Base-by-base conservation (phyloP, 2,329 filamentous ascomycete species). In the Aspergillus uvarum region DNA sequence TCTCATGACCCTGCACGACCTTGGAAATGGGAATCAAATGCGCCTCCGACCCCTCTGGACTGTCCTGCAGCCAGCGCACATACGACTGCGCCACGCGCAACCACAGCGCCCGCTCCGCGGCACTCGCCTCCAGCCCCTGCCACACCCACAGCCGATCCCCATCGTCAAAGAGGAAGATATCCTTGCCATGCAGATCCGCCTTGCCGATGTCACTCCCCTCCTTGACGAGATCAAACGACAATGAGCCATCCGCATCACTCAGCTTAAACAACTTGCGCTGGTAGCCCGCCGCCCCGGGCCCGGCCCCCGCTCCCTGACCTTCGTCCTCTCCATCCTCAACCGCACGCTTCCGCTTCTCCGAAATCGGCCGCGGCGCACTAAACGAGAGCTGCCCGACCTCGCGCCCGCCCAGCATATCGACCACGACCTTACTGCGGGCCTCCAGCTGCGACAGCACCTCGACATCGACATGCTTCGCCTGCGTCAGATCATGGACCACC, bases 401-500 rank as follows among this genome's bases (percentile, higher is more conserved):
- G 31, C 76, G 73, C 16, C 81, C 84, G 10, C 81, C 84, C 1
- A 87, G 80, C 60, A 88, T 74, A 51, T 82, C 80, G n/a, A 87
- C 78, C 2, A 89, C 73, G 14, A 84, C 78, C 22, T 81, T 81
- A 2, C 70, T 72, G 19, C 72, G 62, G 2, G 70, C 63, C 63
- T 89, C 87, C 0, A 79, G 74, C 69, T 89, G 86, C 0, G 85
- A 80, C 5, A 89, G 70, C 8, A 90, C 87, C 70, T 89, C 86
- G 26, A 89, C 85, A 56, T 89, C 85, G 49, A 84, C 70, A 63
- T 87, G 72, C 69, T 89, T 89, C 12, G 85, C 85, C 7, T 85
- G 74, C 0, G 83, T 88, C 67, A 74, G 63, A 22, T 73, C 70
- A 55, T 88, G 82, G 4, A 89, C 87, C 2, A 89, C 85, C 70